Evolutionary conservation across 108 stramenopile genomes (phyloP), one percentile per base, ranked within the genome.

Genomic region (Skeletonema menzelii): DNA sequence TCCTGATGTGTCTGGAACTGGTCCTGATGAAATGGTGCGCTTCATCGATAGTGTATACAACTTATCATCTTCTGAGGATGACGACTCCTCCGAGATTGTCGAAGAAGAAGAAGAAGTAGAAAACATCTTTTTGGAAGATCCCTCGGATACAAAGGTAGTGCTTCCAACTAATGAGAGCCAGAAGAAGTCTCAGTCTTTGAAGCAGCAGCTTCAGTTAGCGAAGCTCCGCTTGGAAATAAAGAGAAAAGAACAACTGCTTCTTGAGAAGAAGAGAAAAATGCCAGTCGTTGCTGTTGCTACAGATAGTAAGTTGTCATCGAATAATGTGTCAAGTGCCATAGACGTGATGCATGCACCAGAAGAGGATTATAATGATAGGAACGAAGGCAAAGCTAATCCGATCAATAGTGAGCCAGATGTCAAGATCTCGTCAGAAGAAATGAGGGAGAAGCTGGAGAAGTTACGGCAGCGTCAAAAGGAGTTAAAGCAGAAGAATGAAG

Each of bases 131-230:
- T 22, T 24, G 58, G 40, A 28, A 60, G 0, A 7, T 14, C 32
- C 20, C 27, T 27, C n/a, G 22, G 17, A 46, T 7, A 32, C 63
- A 59, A 34, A 34, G 14, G 47, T 38, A 13, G 22, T 47, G 4
- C 56, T 56, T 19, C 34, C 70, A 27, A 38, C 26, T 17, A 60
- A 72, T 47, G 64, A 73, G 15, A 65, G 44, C 12, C 42, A 32
- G 27, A 73, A 63, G 55, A 69, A 58, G 34, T 68, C 80, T 59
- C 58, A 82, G 53, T 60, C 73, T 46, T 38, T 75, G 3, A 71
- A 67, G 59, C 73, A 82, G 38, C 57, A 75, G 59, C 65, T 82
- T 22, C 73, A 82, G 19, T 69, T 82, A 8, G 80, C 80, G 4
- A 70, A 71, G 32, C 73, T 82, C 3, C 56, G 65, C 31, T 56